Evolutionary conservation across 2,329 filamentous ascomycete species (phyloP).

Genomic region (Periglandula ipomoeae): DNA sequence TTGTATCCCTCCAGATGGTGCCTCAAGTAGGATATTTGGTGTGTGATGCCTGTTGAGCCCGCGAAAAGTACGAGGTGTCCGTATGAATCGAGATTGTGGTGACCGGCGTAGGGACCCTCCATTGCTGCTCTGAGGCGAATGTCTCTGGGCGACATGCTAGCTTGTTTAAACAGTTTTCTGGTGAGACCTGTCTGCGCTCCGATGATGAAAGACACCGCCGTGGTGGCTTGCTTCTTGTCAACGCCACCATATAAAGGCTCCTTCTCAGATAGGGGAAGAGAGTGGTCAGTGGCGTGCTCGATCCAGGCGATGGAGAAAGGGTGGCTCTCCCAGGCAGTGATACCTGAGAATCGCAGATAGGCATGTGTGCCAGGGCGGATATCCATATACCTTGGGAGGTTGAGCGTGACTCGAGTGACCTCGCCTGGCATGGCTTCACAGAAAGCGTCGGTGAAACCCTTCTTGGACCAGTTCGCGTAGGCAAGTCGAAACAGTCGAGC

Average conservation of each 20-base stretch:
- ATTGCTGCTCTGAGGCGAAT: conserved; percentile 63
- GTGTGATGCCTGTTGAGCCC: conserved; percentile 89
- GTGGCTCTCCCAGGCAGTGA: conserved; percentile 64
- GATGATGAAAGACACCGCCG: conserved; percentile 69
- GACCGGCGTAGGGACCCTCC: conserved; percentile 82
- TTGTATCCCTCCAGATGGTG: conserved; percentile 64
- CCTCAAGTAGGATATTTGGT: conserved; percentile 81
- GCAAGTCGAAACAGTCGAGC: conserved; percentile 53
- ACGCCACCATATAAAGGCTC: conserved; percentile 27
- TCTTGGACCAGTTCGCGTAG: conserved; percentile 55
- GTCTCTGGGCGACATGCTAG: conserved; percentile 41
- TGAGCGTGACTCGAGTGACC: conserved; percentile 59
- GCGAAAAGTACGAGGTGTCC: conserved; percentile 87
- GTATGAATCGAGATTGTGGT: conserved; percentile 83
- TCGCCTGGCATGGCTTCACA: conserved; percentile 63
- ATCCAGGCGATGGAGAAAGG: conserved; percentile 75
- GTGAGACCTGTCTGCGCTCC: conserved; percentile 86
- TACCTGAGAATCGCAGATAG: conserved; percentile 60
- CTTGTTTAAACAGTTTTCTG: conserved; percentile 65
- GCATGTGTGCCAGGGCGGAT: conserved; percentile 65
- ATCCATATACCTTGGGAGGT: conserved; percentile 55
- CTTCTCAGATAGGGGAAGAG: conserved; percentile 32
- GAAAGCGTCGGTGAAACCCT: conserved; percentile 52
- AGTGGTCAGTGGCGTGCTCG: conserved; percentile 39
- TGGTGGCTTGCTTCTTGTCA: conserved; percentile 32